These are phyloP conservation scores for Penicillium ucsense DNA, from an alignment of 495 filamentous ascomycete genomes.

Conservation along the genomic window DNA sequence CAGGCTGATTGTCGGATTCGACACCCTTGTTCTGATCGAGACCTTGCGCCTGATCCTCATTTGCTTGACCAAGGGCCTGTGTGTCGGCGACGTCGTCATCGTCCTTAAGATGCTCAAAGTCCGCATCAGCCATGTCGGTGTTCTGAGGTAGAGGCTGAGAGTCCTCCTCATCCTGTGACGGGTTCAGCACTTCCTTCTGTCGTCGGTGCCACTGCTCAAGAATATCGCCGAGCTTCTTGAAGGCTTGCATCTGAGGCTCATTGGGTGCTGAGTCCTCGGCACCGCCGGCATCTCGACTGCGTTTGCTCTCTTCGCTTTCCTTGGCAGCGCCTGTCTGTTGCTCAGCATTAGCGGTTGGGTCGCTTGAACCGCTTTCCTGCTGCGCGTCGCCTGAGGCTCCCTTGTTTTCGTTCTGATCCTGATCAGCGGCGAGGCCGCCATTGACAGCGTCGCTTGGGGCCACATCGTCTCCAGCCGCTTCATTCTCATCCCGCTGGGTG, in stretches of 20 bases:
- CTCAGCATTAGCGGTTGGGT: conserved; percentile 32
- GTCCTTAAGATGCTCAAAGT: conserved; percentile 85
- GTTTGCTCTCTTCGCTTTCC: conserved; percentile 38
- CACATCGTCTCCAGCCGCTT: conserved; percentile 36
- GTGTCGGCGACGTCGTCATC: conserved; percentile 70
- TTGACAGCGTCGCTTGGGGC: conserved; percentile 40
- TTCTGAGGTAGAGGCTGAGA: conserved; percentile 44
- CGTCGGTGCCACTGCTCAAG: conserved; percentile 88
- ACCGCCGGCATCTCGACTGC: conserved; percentile 30
- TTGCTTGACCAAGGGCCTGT: conserved; percentile 84
- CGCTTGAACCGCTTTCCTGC: conserved; percentile 38
- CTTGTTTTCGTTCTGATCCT: conserved; percentile 52
- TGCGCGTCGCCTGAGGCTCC: conserved; percentile 56
- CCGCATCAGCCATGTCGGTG: conserved; percentile 56
- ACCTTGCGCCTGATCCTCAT: conserved; percentile 71
- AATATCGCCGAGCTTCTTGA: conserved; percentile 87
- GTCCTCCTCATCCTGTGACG: conserved; percentile 52
- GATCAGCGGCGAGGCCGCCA: conserved; percentile 32
- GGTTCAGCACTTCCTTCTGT: conserved; percentile 66
- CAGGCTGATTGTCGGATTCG: conserved; percentile 54
- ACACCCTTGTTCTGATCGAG: conserved; percentile 80
- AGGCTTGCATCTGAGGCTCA: conserved; percentile 50
- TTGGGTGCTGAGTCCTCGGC: conserved; percentile 38
- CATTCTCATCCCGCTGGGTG: conserved; percentile 33
- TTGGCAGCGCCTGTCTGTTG: conserved; percentile 33